A percentile compares a stretch with the other conserved stretches of the same genome.
Conservation (phyloP, 805 yeast species). For the Tetrapisispora arboricola region DNA sequence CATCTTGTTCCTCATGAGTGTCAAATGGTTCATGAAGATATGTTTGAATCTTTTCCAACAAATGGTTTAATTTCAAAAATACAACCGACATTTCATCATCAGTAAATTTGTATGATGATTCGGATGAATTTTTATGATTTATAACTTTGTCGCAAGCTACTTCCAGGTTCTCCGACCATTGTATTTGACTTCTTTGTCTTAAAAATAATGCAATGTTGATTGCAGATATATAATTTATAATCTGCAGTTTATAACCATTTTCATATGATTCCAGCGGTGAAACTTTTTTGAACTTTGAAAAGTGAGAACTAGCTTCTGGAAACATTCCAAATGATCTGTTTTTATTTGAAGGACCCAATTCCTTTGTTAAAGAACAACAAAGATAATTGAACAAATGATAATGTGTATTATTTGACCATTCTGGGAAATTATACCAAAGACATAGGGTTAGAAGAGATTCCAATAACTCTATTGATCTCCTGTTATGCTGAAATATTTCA, state of each 20-base stretch:
- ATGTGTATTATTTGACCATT: slow-evolving; percentile 67
- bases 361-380: slow-evolving; percentile 60
- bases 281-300: slow-evolving; percentile 11
- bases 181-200: slow-evolving; percentile 49
- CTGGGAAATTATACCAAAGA: slow-evolving; percentile 79
- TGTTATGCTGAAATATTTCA: slow-evolving; percentile 60
- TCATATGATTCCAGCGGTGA: slow-evolving; percentile 16
- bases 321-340: slow-evolving; percentile 32
- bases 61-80: slow-evolving; percentile 48
- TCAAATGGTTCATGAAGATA: slow-evolving; percentile 33
- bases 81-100: slow-evolving; percentile 42
- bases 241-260: slow-evolving; percentile 19
- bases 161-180: slow-evolving; percentile 39
- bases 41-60: slow-evolving; percentile 52
- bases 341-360: slow-evolving; percentile 57
- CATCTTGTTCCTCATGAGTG: slow-evolving; percentile 8
- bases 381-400: slow-evolving; percentile 59
- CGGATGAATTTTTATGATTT: background rate
- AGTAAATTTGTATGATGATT: slow-evolving; percentile 10
- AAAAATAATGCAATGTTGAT: slow-evolving; percentile 56
- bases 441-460: slow-evolving; percentile 51
- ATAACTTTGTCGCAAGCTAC: slow-evolving; percentile 11
- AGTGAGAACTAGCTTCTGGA: slow-evolving; percentile 13
- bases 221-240: slow-evolving; percentile 51
- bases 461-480: slow-evolving; percentile 58